Evolutionary conservation across 1,284 basidiomycete species (phyloP), one percentile per base, ranked within the genome.

Genomic region (Naganishia liquefaciens): DNA sequence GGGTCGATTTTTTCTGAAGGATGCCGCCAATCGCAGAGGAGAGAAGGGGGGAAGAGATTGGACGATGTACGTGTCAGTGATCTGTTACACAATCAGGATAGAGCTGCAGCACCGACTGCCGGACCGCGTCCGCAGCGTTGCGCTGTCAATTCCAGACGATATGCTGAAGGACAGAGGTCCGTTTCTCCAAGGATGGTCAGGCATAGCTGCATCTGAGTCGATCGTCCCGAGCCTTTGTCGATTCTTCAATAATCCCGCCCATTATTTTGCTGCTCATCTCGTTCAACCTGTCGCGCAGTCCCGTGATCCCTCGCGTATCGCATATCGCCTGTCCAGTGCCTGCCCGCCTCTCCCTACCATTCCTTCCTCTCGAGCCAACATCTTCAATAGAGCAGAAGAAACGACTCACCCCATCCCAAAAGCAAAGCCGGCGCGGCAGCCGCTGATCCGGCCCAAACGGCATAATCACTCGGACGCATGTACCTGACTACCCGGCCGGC

Each of bases 391-490:
- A 11, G 7, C 33, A 27, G 19, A 42, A 10, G 28, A 42, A 33
- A 9, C 25, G 28, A 76, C 75, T 67, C 57, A 76, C 76, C 76
- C 64, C 69, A 74, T 11, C 71, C 62, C 54, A 70, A 73, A 9
- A 78, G 64, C 21, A 71, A 37, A 37, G 67, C 70, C 3, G 78
- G 78, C 40, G 74, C 73, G 40, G 73, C 90, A 63, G 84, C 90
- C 1, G 93, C 91, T 54, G 84, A 85, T 53, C 84, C 88, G 19
- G 87, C 91, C 90, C 93, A 93, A 49, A 85, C 80, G 23, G 84
- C 88, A 81, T 92, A 93, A 83, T 99, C 96, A 7, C 88, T 88
- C 15, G 86, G 82, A 47, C 96, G 86, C 80, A 98, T 87, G 82
- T 95, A 96, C 70, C 89, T 82, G 37, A 99, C 81, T 46, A 99